These are phyloP conservation scores for Psidium friedrichsthalianum DNA, from an alignment of 345 rosid species.

Conservation along the genomic window DNA sequence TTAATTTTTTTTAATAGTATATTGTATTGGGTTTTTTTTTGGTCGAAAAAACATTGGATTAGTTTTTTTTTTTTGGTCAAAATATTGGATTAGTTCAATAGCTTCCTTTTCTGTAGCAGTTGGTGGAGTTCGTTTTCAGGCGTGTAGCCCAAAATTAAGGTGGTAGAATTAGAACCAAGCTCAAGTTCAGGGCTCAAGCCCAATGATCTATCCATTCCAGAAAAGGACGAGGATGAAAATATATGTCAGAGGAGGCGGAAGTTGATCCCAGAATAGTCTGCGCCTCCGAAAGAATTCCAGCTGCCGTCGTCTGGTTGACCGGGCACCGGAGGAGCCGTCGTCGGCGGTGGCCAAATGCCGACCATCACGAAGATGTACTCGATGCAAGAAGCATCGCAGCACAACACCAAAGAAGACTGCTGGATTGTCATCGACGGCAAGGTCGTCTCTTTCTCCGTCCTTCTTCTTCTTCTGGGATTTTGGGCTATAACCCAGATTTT, in stretches of 20 bases:
- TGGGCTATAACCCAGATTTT: background rate
- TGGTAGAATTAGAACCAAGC: background rate
- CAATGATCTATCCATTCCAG: background rate
- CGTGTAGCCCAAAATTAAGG: background rate
- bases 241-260: background rate
- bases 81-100: background rate
- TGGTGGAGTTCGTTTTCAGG: background rate
- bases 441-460: conserved; percentile 17
- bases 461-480: background rate
- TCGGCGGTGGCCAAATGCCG: conserved; percentile 36
- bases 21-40: too few relatives aligned
- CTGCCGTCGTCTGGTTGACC: background rate
- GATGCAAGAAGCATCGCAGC: conserved; percentile 67
- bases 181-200: background rate
- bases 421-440: conserved; percentile 90
- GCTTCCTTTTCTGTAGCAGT: background rate
- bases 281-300: background rate
- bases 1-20: too few relatives aligned
- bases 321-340: background rate
- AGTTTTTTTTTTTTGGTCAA: too few relatives aligned
- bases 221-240: background rate
- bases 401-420: conserved; percentile 69
- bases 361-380: conserved; percentile 57
- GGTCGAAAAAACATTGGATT: too few relatives aligned
- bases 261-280: background rate